Conservation (phyloP, 345 rosid species). For the Linum lewisii region DNA sequence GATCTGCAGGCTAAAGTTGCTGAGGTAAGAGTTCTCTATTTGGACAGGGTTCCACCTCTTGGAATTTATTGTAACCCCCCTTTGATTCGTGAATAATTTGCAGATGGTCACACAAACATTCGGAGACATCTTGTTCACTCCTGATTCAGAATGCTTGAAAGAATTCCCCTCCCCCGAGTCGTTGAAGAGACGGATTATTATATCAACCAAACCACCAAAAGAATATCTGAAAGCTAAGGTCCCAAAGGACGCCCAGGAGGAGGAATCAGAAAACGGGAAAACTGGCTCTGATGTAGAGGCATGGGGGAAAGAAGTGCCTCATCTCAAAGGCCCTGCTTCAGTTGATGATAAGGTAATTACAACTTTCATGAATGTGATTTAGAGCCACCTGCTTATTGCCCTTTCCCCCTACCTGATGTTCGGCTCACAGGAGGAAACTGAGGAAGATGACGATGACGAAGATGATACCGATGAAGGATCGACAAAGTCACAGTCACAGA, state of each 20-base stretch:
- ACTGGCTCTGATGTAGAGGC: constrained; percentile 30
- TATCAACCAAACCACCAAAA: constrained; percentile 95
- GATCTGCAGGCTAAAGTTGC: constrained; percentile 86
- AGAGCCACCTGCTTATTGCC: constrained; percentile 1
- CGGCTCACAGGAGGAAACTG: constrained; percentile 32
- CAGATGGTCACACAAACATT: constrained; percentile 76
- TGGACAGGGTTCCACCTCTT: neutral
- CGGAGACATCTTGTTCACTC: constrained; percentile 73
- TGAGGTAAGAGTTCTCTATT: constrained; percentile 30
- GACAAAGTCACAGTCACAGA: constrained; percentile 26
- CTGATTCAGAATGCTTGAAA: constrained; percentile 65
- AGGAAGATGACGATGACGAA: constrained; percentile 23
- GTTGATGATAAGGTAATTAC: constrained; percentile 32
- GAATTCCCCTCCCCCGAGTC: constrained; percentile 74
- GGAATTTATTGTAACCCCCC: neutral
- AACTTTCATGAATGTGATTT: neutral
- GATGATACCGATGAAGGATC: constrained; percentile 32
- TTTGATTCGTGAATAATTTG: constrained; percentile 12
- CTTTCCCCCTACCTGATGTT: constrained; percentile 10
- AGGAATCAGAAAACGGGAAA: constrained; percentile 34
- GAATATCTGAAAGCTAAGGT: constrained; percentile 57
- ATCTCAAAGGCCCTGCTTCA: constrained; percentile 20
- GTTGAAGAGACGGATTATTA: constrained; percentile 53
- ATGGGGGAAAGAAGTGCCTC: constrained; percentile 74
- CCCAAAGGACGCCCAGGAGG: constrained; percentile 26